A percentile compares a stretch with the other conserved stretches of the same genome.
Evolutionary conservation across 345 rosid genomes (phyloP).

Genomic region (Murraya koenigii): DNA sequence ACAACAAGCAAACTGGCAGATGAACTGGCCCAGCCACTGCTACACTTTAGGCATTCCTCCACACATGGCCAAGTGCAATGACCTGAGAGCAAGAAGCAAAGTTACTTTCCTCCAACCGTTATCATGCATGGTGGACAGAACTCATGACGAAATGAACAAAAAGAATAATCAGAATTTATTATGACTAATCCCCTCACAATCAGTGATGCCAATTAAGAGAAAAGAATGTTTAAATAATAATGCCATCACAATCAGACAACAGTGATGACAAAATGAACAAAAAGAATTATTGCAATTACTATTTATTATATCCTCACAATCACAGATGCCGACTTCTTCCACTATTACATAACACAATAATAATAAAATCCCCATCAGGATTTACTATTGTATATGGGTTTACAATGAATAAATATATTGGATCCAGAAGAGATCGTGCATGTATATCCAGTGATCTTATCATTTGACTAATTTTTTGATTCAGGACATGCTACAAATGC

Average conservation of each 20-base stretch:
- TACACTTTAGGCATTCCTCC: conserved; percentile 11
- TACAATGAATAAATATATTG: neutral
- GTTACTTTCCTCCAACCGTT: neutral
- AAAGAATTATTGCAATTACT: neutral
- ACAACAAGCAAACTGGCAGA: conserved; percentile 15
- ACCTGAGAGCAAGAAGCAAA: conserved; percentile 20
- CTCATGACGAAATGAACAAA: neutral
- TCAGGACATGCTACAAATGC: neutral
- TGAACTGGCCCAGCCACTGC: conserved; percentile 5
- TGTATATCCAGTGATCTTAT: neutral
- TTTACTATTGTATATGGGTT: neutral
- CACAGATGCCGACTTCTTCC: neutral
- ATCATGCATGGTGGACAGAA: neutral
- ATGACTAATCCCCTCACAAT: neutral
- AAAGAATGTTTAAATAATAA: neutral
- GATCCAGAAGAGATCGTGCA: too few relatives aligned
- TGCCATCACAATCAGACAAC: neutral
- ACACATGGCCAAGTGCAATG: conserved; percentile 10
- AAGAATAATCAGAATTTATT: neutral
- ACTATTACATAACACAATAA: neutral
- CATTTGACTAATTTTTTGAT: neutral
- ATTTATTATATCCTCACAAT: neutral
- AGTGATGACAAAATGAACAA: neutral
- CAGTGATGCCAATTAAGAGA: neutral
- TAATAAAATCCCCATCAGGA: neutral